Evolutionary conservation across 139 green algal species (phyloP), one percentile per base, ranked within the genome.

Genomic region (Chlorella ohadii): DNA sequence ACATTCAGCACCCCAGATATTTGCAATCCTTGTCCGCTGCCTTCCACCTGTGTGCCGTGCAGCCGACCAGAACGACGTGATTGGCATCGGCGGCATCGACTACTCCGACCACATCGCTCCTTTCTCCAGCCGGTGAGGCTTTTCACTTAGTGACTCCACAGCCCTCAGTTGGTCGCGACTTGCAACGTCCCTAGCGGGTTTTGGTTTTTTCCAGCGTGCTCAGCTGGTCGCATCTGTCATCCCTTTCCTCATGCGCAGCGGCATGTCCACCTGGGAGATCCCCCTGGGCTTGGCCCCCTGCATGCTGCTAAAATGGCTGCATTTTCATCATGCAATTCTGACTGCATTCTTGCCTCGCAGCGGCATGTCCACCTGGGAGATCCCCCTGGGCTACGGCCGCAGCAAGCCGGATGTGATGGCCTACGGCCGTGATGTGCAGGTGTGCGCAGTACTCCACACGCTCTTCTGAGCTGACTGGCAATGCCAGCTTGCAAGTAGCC

Each of bases 201-300:
- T n/a, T n/a, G n/a, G n/a, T n/a, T n/a, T n/a, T n/a, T n/a, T n/a
- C n/a, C n/a, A n/a, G n/a, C n/a, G n/a, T n/a, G n/a, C n/a, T n/a
- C n/a, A n/a, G n/a, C n/a, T n/a, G n/a, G n/a, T n/a, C n/a, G n/a
- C n/a, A n/a, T n/a, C n/a, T n/a, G n/a, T n/a, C n/a, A n/a, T n/a
- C n/a, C n/a, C n/a, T n/a, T n/a, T n/a, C n/a, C n/a, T n/a, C n/a
- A n/a, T n/a, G n/a, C n/a, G 91, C 0, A 87, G 97, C 9, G 97
- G 97, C 68, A 99, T 99, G 96, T 96, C 92, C 76, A 99, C 95
- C 1, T 99, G 96, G 96, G 97, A 99, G 93, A 82, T 99, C 56
- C 96, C 97, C 23, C 72, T 88, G 9, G 94, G 93, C 34, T 90
- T n/a, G n/a, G n/a, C n/a, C n/a, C n/a, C n/a, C n/a, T n/a, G n/a